Evolutionary conservation across 345 rosid species (phyloP).

Genomic region (Erucastrum elatum): DNA sequence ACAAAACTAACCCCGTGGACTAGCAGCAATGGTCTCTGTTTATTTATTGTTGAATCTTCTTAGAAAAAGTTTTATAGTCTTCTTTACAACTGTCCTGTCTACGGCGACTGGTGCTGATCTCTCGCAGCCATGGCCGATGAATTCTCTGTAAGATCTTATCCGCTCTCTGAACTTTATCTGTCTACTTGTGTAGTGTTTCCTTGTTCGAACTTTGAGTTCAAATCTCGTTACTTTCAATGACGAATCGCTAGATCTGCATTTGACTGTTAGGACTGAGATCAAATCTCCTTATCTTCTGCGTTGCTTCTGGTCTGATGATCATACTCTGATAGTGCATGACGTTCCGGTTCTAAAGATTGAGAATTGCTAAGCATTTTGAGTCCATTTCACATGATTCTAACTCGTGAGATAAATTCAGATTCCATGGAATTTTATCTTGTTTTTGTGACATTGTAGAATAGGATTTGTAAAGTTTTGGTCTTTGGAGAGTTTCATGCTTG

Average conservation of each 20-base stretch:
- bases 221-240: constrained; percentile 18
- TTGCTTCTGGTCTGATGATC: background rate
- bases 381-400: background rate
- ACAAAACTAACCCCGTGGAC: constrained; percentile 17
- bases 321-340: background rate
- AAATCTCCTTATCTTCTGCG: background rate
- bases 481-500: background rate
- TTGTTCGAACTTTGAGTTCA: constrained; percentile 4
- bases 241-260: constrained; percentile 34
- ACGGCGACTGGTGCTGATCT: constrained; percentile 27
- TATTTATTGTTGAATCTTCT: constrained; percentile 11
- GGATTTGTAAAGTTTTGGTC: background rate
- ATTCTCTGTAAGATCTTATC: constrained; percentile 27
- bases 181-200: background rate
- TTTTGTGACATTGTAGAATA: background rate
- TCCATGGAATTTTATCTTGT: background rate
- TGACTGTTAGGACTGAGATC: background rate
- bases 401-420: background rate
- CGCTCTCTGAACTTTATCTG: background rate
- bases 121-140: constrained; percentile 34
- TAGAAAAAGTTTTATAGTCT: background rate
- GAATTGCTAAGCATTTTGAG: constrained; percentile 2
- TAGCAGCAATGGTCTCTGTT: background rate
- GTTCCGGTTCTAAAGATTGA: constrained; percentile 8
- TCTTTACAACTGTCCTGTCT: constrained; percentile 9